A percentile compares a stretch with the other conserved stretches of the same genome.
Conservation (phyloP, 768 basidiomycete species). For the Lactifluus pinguis region DNA sequence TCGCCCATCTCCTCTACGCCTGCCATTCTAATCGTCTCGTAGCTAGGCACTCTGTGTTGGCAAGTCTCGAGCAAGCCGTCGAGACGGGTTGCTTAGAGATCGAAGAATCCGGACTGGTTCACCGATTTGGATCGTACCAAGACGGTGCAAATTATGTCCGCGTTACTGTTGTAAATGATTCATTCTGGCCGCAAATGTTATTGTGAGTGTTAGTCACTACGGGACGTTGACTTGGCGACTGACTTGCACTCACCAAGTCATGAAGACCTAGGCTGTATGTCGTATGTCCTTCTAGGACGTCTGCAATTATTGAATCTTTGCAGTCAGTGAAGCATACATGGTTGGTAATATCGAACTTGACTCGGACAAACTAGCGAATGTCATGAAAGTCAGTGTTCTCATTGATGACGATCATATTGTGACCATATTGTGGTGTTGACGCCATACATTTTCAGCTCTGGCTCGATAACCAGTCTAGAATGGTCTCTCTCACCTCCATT, state of each 20-base stretch:
- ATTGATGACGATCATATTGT: not conserved
- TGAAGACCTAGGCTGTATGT: constrained; percentile 29
- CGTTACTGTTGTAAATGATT: constrained; percentile 24
- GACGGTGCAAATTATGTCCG: constrained; percentile 16
- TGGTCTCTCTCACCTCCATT: constrained; percentile 23
- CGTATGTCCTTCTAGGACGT: not conserved
- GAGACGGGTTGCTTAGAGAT: constrained; percentile 24
- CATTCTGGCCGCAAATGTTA: constrained; percentile 30
- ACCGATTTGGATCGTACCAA: constrained; percentile 21
- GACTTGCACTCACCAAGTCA: constrained; percentile 16
- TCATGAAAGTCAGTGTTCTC: constrained; percentile 26
- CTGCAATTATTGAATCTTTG: not conserved
- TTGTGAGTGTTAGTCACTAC: constrained; percentile 21
- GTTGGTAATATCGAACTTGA: constrained; percentile 27
- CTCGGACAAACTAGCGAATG: constrained; percentile 23
- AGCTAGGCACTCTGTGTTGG: constrained; percentile 25
- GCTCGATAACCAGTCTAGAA: constrained; percentile 27
- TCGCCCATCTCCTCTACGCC: not conserved
- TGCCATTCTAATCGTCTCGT: not conserved
- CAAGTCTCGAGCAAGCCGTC: constrained; percentile 22
- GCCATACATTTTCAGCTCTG: constrained; percentile 22
- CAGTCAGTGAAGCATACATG: constrained; percentile 33
- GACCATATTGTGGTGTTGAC: not conserved
- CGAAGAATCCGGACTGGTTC: constrained; percentile 22
- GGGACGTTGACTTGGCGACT: not conserved